Conservation (phyloP, 2,329 filamentous ascomycete species). For the Hypoxylon sp. region DNA sequence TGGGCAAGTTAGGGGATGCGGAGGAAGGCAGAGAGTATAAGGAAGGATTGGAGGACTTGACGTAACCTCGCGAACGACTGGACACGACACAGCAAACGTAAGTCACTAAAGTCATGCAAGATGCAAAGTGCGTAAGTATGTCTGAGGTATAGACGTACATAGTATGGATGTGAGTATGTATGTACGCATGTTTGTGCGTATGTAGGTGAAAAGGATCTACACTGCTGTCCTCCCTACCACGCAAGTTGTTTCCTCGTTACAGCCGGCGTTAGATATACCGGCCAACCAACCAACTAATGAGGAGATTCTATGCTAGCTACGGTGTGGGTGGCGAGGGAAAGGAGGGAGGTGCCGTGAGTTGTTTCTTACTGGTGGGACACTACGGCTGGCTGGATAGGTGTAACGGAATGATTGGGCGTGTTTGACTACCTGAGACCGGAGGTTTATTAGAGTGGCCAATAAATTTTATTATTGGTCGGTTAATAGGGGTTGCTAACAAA, state of each 20-base stretch:
- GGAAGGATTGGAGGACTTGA: conserved; percentile 1
- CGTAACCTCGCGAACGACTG: conserved; percentile 1
- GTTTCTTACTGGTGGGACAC: conserved; percentile 15
- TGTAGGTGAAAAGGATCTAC: conserved; percentile 28
- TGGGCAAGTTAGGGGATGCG: conserved; percentile 3
- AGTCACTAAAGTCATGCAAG: background rate
- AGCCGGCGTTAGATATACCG: conserved; percentile 18
- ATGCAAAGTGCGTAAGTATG: background rate
- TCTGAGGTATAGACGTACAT: too few species aligned
- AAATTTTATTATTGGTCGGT: background rate
- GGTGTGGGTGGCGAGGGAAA: conserved; percentile 7
- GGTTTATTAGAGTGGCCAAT: conserved; percentile 4
- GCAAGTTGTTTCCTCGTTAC: conserved; percentile 25
- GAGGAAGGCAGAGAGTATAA: background rate
- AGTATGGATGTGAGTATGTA: background rate
- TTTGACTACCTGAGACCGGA: background rate
- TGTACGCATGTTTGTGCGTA: background rate
- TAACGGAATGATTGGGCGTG: background rate
- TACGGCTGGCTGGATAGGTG: background rate
- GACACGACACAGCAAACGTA: background rate
- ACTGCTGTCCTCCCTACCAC: conserved; percentile 19
- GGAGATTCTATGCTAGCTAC: background rate
- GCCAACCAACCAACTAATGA: conserved; percentile 13
- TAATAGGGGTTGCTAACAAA: background rate
- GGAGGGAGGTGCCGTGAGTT: conserved; percentile 6